Evolutionary conservation across 768 basidiomycete genomes (phyloP), one percentile per base, ranked within the genome.

Genomic region (Lyophyllum semitale): DNA sequence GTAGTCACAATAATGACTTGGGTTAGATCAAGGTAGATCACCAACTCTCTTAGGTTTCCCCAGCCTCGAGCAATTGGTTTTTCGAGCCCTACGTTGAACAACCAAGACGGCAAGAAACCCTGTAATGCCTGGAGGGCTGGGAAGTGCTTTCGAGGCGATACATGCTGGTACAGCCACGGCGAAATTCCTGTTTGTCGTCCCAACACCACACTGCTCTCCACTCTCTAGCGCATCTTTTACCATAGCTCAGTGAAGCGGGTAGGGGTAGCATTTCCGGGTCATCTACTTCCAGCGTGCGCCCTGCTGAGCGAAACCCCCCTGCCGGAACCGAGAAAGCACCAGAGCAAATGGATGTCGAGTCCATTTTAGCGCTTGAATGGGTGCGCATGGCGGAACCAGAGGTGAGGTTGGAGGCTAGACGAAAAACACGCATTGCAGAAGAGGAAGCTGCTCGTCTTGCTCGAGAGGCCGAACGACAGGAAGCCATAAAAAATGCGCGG

Each of bases 361-460:
- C 9, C 32, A 4, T 15, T n/a, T 20, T 48, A 20, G 46, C 27
- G 12, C 23, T 25, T 3, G n/a, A 18, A 8, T 15, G n/a, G 4
- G n/a, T 29, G 7, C 45, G 42, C 26, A 23, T 18, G 27, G 54
- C 40, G 23, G 49, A 51, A 18, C 45, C 33, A 37, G 48, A 58
- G 13, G 58, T 55, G 15, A 52, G 43, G 26, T 18, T 38, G 41
- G 29, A 26, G 8, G 41, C 43, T n/a, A n/a, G n/a, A n/a, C n/a
- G n/a, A n/a, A n/a, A n/a, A n/a, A n/a, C n/a, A n/a, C n/a, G n/a
- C n/a, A n/a, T n/a, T n/a, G n/a, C n/a, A 17, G 38, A 27, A 32
- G 47, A 49, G 48, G 50, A 49, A 38, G 56, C 48, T 40, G 42
- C 56, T 12, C 32, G 15, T n/a, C n/a, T n/a, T n/a, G n/a, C n/a